Evolutionary conservation across 1,284 basidiomycete genomes (phyloP).

Genomic region (Ustilago cynodontis): DNA sequence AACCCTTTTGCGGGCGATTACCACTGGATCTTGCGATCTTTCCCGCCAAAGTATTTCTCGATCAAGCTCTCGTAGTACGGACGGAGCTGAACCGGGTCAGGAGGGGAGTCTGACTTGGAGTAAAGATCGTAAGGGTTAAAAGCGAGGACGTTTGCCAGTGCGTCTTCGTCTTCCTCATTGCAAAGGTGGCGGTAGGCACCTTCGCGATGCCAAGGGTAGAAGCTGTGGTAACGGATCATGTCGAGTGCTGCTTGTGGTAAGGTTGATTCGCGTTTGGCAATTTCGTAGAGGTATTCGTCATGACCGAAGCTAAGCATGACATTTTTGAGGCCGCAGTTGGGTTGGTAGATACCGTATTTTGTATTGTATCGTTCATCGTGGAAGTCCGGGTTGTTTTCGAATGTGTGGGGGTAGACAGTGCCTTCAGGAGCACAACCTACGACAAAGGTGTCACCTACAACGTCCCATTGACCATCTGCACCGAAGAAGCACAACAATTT

Average conservation of each 20-base stretch:
- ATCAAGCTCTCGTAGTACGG: constrained; percentile 87
- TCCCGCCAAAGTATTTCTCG: constrained; percentile 78
- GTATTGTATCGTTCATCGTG: constrained; percentile 80
- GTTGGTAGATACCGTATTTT: constrained; percentile 85
- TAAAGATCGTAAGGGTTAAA: constrained; percentile 93
- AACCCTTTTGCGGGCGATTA: constrained; percentile 7
- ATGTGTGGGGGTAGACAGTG: constrained; percentile 80
- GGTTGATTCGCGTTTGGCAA: constrained; percentile 67
- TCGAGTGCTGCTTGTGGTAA: constrained; percentile 85
- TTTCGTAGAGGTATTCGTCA: constrained; percentile 73
- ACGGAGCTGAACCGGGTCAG: constrained; percentile 76
- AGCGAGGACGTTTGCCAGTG: constrained; percentile 70
- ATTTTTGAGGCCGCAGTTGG: constrained; percentile 86
- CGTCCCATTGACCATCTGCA: constrained; percentile 86
- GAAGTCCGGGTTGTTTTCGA: constrained; percentile 82
- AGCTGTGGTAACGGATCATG: constrained; percentile 94
- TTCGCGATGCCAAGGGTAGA: constrained; percentile 78
- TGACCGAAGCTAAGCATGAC: constrained; percentile 92
- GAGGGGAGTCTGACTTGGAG: constrained; percentile 83
- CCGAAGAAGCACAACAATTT: constrained; percentile 59
- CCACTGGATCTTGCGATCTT: constrained; percentile 53
- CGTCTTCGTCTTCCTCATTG: constrained; percentile 36
- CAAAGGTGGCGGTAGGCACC: constrained; percentile 54
- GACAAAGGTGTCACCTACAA: constrained; percentile 86
- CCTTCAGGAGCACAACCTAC: constrained; percentile 83